These are phyloP conservation scores for Theobroma cacao DNA, from an alignment of 345 rosid species.

Conservation along the genomic window DNA sequence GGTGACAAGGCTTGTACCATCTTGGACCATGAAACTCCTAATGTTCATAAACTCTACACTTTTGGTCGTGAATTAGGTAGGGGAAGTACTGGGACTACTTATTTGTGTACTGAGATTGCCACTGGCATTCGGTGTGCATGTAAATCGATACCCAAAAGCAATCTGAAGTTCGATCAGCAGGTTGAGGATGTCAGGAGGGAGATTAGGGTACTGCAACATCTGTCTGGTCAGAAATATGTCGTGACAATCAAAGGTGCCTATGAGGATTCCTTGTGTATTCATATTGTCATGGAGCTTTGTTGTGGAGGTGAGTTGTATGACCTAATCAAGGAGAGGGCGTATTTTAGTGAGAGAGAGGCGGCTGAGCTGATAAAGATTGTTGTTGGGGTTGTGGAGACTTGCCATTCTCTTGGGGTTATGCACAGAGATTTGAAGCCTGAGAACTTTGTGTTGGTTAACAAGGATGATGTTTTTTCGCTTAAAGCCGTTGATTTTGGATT, in stretches of 20 bases:
- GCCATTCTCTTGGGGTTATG: constrained; percentile 40
- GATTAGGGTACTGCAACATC: constrained; percentile 38
- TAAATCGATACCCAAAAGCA: constrained; percentile 32
- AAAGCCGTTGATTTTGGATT: constrained; percentile 24
- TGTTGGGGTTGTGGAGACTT: constrained; percentile 30
- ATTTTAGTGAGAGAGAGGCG: constrained; percentile 34
- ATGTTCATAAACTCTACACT: neutral
- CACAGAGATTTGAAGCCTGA: constrained; percentile 44
- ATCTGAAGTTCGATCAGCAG: constrained; percentile 8
- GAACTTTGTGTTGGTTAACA: constrained; percentile 34
- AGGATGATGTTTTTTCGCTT: constrained; percentile 25
- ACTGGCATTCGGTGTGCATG: constrained; percentile 27
- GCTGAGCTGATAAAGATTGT: constrained; percentile 27
- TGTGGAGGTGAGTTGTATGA: constrained; percentile 44
- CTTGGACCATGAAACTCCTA: neutral
- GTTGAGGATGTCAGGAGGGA: constrained; percentile 34
- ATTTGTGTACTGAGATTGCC: neutral
- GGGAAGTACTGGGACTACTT: neutral
- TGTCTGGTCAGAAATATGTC: constrained; percentile 35
- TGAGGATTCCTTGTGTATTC: constrained; percentile 38
- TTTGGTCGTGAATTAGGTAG: neutral
- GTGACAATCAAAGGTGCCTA: constrained; percentile 35
- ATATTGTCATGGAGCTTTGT: constrained; percentile 43
- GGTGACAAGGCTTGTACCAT: neutral
- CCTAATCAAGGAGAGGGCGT: constrained; percentile 32